Evolutionary conservation across 2,329 filamentous ascomycete genomes (phyloP), one percentile per base, ranked within the genome.

Genomic region (Amesomyces nigricolor): DNA sequence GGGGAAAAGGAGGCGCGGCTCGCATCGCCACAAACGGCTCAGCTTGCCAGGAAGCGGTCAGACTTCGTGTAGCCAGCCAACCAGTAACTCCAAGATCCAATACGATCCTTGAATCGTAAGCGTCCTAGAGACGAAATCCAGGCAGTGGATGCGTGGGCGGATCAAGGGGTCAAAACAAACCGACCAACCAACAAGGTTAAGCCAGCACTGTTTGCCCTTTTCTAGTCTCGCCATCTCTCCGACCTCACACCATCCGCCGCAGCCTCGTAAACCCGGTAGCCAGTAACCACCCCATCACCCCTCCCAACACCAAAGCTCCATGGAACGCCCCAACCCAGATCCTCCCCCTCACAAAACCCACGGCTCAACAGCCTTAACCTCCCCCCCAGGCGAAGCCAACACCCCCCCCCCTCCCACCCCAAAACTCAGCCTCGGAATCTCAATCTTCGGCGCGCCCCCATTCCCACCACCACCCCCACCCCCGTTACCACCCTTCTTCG

Each of bases 401-500:
- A 19, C 22, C 1, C 32, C 45, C 5, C 29, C 54, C 4, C 19
- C 45, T 6, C 16, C 49, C 16, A 40, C 53, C 2, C 51, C 55
- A 42, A 60, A 56, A 16, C 54, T 56, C 2, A 58, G n/a, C 47
- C 44, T 53, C 2, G 58, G 58, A 47, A 58, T 60, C 50, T 58
- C 56, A 47, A 60, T 54, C 47, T 42, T 59, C 48, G 54, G 48
- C n/a, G 42, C n/a, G n/a, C 46, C 45, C 14, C 32, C 17, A 19
- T 19, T 51, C 14, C 39, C 37, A 16, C 37, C 43, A 8, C 4
- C 39, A 10, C 3, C 35, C 6, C n/a, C 19, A 26, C 22, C 47
- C 29, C 29, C 43, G 30, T 32, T 40, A 16, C 14, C 38, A 40
- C 65, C 70, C 64, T 66, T 59, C 61, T 57, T 62, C 60, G 5